Conservation (phyloP, 1,284 basidiomycete species). For the Cutaneotrichosporon sp. region DNA sequence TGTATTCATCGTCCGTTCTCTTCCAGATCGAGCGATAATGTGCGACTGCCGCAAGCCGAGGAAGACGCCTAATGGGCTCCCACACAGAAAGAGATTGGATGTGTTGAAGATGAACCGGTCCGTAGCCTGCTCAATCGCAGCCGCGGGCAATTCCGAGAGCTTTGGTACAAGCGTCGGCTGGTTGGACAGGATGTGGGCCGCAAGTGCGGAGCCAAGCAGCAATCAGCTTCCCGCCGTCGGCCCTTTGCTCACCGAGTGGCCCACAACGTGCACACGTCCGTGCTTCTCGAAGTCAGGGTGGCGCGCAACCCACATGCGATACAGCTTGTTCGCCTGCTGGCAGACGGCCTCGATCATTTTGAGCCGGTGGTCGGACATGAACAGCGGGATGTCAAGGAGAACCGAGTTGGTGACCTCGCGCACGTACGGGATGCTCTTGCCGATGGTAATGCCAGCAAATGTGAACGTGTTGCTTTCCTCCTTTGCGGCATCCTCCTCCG, state of each 20-base stretch:
- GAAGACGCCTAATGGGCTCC: constrained; percentile 59
- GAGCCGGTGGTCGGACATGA: constrained; percentile 57
- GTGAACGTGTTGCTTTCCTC: constrained; percentile 56
- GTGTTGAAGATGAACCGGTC: constrained; percentile 57
- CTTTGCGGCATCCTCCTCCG: constrained; percentile 53
- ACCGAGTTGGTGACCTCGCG: constrained; percentile 57
- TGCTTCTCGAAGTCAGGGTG: constrained; percentile 57
- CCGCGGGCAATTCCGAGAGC: constrained; percentile 50
- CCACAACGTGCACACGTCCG: constrained; percentile 55
- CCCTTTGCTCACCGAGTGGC: constrained; percentile 46
- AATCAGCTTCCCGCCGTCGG: constrained; percentile 10
- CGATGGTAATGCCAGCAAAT: constrained; percentile 57
- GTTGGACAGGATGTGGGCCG: constrained; percentile 58
- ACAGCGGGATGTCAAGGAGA: constrained; percentile 56
- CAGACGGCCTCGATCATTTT: constrained; percentile 59
- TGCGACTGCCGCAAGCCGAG: constrained; percentile 59
- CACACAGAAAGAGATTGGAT: constrained; percentile 57
- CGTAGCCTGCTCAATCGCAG: constrained; percentile 38
- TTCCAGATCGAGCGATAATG: constrained; percentile 58
- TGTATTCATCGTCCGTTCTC: constrained; percentile 53
- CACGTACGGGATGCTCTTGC: constrained; percentile 56
- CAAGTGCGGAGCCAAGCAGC: constrained; percentile 58
- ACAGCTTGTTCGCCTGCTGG: constrained; percentile 54
- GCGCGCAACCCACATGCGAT: constrained; percentile 59
- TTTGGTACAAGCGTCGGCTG: constrained; percentile 58